Evolutionary conservation across 2,329 filamentous ascomycete species (phyloP).

Genomic region (Aspergillus sp.): DNA sequence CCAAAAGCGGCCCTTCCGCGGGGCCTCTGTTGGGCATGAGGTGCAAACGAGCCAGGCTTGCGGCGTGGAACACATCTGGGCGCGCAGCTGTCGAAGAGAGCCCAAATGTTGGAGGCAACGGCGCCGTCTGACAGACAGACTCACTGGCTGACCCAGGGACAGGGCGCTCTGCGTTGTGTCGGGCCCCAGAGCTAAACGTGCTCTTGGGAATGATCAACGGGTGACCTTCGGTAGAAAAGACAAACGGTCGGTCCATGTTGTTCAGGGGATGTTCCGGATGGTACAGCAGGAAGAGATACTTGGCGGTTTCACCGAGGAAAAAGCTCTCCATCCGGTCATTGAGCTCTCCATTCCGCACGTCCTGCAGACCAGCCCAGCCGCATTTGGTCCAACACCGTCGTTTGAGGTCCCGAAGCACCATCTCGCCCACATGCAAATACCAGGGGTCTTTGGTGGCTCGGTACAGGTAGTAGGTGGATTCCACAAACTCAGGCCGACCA

Average conservation of each 20-base stretch:
- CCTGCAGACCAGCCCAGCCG: constrained; percentile 87
- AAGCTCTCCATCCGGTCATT: constrained; percentile 98
- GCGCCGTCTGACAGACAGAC: constrained; percentile 66
- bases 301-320: constrained; percentile 93
- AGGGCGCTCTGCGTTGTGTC: constrained; percentile 11
- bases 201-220: constrained; percentile 76
- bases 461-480: constrained; percentile 96
- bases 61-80: constrained; percentile 82
- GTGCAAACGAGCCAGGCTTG: constrained; percentile 78
- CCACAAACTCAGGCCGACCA: constrained; percentile 91
- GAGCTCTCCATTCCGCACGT: constrained; percentile 78
- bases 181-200: constrained; percentile 13
- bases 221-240: constrained; percentile 96
- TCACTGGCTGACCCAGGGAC: constrained; percentile 20
- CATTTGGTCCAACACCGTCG: constrained; percentile 86
- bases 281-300: constrained; percentile 92
- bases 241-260: constrained; percentile 78
- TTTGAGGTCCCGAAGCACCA: constrained; percentile 86
- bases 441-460: constrained; percentile 90
- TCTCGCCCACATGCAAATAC: constrained; percentile 95
- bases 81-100: constrained; percentile 79
- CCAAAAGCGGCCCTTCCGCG: constrained; percentile 56
- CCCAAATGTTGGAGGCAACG: constrained; percentile 61
- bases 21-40: constrained; percentile 62
- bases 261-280: constrained; percentile 85